Base-by-base conservation (phyloP, 352 stramenopile species). In the Pythium apleroticum region DNA sequence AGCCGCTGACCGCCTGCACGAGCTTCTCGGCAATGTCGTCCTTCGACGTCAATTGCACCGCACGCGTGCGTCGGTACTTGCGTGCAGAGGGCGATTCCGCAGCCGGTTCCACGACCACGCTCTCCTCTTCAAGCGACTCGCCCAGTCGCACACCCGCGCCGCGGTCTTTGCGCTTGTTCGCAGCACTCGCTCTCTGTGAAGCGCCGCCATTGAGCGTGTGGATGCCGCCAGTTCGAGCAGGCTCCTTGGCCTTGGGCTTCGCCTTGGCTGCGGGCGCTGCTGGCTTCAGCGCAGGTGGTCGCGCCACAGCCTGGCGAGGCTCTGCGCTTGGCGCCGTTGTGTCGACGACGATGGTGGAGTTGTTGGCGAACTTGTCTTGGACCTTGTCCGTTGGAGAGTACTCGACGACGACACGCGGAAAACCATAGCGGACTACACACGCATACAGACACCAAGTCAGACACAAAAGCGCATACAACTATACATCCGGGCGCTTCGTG, bases 331-430 rank as follows among this genome's bases (percentile, higher is more conserved):
- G 59, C 2, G 68, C 31, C 9, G 65, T 56, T 14, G 60, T 63
- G 43, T 72, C 77, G 2, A 94, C 75, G 12, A 91, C 76, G n/a
- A 94, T 72, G 0, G 81, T 88, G 56, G 91, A 81, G 53, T 94
- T 94, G 41, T 80, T 71, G 25, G 75, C 68, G 20, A 94, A 80
- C 9, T 78, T 71, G 53, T 41, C 64, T 61, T 89, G 76, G 19
- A 94, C 71, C 4, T 73, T 56, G 31, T 73, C 74, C 3, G 70
- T 71, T 19, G 35, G 50, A 1, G 75, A 50, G 46, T 78, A 80
- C 59, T 77, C 69, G 2, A 90, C 50, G 4, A 61, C 46, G 22
- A 67, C 73, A 35, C 83, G 86, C 15, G 86, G 86, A 52, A 94
- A 94, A 0, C 86, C 86, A 45, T 64, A 78, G 33, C 84, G 76